These are phyloP conservation scores for Didymella lethalis DNA, from an alignment of 2,329 filamentous ascomycete genomes.

Conservation along the genomic window DNA sequence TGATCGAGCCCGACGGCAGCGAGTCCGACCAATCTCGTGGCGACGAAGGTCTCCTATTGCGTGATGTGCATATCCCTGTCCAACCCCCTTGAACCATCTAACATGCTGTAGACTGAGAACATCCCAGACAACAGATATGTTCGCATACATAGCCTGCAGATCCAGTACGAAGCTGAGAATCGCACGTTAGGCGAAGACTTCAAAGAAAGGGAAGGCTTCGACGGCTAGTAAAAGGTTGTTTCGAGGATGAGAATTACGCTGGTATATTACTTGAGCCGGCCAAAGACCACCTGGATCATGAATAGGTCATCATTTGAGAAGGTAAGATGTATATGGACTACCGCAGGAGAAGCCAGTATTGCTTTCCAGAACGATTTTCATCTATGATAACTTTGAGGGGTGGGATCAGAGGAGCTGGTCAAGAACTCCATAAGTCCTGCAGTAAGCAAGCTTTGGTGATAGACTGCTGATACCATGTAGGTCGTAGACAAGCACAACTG, in stretches of 20 bases:
- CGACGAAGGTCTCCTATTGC: neutral
- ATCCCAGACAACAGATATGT: constrained; percentile 18
- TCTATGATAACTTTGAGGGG: constrained; percentile 27
- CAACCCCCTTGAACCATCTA: neutral
- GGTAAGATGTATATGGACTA: constrained; percentile 21
- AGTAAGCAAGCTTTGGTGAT: too few species aligned
- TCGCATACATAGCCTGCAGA: constrained; percentile 14
- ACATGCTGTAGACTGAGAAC: neutral
- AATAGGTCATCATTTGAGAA: constrained; percentile 26
- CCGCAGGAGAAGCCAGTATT: constrained; percentile 16
- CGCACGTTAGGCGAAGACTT: constrained; percentile 1
- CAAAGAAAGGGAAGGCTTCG: constrained; percentile 14
- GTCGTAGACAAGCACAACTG: constrained; percentile 21
- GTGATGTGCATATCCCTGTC: neutral
- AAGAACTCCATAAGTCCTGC: constrained; percentile 22
- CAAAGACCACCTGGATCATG: constrained; percentile 16
- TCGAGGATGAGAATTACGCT: constrained; percentile 9
- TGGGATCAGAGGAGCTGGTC: constrained; percentile 26
- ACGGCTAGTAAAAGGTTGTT: constrained; percentile 13
- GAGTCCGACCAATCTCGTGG: neutral
- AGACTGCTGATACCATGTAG: constrained; percentile 2
- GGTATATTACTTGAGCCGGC: constrained; percentile 17
- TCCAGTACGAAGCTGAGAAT: constrained; percentile 16
- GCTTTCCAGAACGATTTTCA: constrained; percentile 29
- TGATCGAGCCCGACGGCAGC: neutral